Evolutionary conservation across 768 basidiomycete species (phyloP).

Genomic region (Serendipita sp.): DNA sequence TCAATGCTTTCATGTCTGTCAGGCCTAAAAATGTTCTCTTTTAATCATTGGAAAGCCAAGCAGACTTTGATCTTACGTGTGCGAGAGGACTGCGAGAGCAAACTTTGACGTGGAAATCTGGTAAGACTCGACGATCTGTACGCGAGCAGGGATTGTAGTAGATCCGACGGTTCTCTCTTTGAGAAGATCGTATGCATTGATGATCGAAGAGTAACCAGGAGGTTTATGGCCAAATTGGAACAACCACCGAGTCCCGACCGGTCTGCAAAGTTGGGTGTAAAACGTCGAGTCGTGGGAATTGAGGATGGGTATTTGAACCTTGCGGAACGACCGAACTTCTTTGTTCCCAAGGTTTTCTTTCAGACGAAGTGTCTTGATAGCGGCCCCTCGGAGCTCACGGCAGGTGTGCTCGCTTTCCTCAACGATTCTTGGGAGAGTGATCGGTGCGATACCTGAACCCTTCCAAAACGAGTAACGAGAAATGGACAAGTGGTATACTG

Average conservation of each 20-base stretch:
- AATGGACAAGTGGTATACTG: background rate
- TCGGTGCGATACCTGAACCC: background rate
- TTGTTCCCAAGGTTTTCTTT: background rate
- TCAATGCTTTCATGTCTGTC: background rate
- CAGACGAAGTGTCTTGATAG: background rate
- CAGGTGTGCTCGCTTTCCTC: background rate
- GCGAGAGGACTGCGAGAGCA: background rate
- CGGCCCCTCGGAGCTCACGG: background rate
- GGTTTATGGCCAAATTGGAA: background rate
- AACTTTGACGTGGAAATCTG: background rate
- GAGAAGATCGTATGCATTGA: background rate
- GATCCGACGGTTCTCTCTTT: background rate
- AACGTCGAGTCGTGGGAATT: background rate
- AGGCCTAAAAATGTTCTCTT: background rate
- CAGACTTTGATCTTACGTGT: background rate
- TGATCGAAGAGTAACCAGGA: background rate
- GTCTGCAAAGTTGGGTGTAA: background rate
- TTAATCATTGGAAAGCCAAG: background rate
- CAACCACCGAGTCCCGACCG: background rate
- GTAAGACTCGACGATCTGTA: background rate
- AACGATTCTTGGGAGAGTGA: background rate
- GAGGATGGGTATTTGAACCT: background rate
- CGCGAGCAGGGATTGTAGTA: background rate
- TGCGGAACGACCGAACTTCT: background rate
- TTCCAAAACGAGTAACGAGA: background rate